Evolutionary conservation across 2,329 filamentous ascomycete genomes (phyloP).

Genomic region (Curvularia eragrostidis): DNA sequence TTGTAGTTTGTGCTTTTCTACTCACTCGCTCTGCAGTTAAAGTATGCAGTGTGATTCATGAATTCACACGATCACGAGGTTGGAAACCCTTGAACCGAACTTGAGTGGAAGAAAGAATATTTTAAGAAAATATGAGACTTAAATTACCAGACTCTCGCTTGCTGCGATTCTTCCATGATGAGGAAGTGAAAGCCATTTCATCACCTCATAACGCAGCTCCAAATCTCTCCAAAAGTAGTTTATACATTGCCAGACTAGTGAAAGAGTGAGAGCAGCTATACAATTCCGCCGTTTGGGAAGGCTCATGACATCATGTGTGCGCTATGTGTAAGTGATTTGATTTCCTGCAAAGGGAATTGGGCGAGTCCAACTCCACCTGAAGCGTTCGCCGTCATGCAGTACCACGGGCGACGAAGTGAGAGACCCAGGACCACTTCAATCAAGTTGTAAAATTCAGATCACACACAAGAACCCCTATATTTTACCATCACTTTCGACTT

Average conservation of each 20-base stretch:
- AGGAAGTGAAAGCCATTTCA: not conserved
- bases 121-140: not conserved
- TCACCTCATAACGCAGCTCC: not conserved
- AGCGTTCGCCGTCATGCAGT: not conserved
- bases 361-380: not conserved
- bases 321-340: not conserved
- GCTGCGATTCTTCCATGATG: not conserved
- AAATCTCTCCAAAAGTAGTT: not conserved
- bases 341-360: constrained; percentile 2
- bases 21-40: too few relatives aligned
- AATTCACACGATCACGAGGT: too few relatives aligned
- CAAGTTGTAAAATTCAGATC: not conserved
- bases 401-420: not conserved
- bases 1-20: too few relatives aligned
- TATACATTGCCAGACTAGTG: not conserved
- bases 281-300: not conserved
- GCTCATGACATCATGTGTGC: not conserved
- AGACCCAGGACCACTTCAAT: not conserved
- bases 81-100: not conserved
- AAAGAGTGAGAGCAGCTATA: not conserved
- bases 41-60: too few relatives aligned
- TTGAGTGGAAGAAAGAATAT: not conserved
- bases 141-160: not conserved
- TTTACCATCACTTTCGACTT: not conserved
- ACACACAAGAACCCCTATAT: not conserved